These are phyloP conservation scores for Chrysoporthe puriensis DNA, from an alignment of 2,329 filamentous ascomycete genomes.

Conservation along the genomic window DNA sequence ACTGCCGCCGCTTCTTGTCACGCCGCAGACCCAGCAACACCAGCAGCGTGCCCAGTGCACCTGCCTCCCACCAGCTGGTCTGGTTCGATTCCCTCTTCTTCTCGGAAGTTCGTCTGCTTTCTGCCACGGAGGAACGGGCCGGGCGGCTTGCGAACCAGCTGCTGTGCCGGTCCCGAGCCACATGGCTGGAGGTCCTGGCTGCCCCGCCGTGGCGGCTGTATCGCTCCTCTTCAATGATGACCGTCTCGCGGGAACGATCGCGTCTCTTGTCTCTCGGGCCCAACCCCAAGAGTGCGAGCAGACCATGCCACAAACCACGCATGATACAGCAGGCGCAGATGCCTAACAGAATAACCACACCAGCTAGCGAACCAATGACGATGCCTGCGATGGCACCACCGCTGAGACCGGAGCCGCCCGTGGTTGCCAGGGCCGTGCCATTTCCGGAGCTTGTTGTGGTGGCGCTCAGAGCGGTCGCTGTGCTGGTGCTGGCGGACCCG, in stretches of 20 bases:
- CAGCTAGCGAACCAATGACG: slow-evolving; percentile 73
- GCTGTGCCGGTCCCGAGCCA: slow-evolving; percentile 20
- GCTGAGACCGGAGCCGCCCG: slow-evolving; percentile 54
- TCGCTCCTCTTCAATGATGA: slow-evolving; percentile 63
- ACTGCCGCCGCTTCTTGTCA: slow-evolving; percentile 52
- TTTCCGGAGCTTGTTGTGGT: slow-evolving; percentile 47
- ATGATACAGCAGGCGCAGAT: slow-evolving; percentile 77
- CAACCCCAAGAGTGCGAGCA: slow-evolving; percentile 64
- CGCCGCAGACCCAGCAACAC: slow-evolving; percentile 57
- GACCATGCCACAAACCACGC: slow-evolving; percentile 62
- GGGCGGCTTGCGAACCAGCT: slow-evolving; percentile 25
- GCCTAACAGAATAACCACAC: slow-evolving; percentile 67
- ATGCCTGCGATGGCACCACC: slow-evolving; percentile 80
- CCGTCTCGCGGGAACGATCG: slow-evolving; percentile 45
- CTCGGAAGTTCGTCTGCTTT: slow-evolving; percentile 43
- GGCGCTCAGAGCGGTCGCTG: slow-evolving; percentile 54
- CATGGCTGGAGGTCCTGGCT: slow-evolving; percentile 53
- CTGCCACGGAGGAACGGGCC: slow-evolving; percentile 49
- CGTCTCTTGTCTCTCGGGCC: slow-evolving; percentile 53
- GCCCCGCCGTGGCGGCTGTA: slow-evolving; percentile 54
- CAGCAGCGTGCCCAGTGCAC: slow-evolving; percentile 54
- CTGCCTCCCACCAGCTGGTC: slow-evolving; percentile 57
- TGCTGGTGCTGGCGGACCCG: slow-evolving; percentile 52
- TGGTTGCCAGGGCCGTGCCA: slow-evolving; percentile 42
- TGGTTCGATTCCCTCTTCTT: slow-evolving; percentile 47